Percentiles rank a stretch among this genome's conserved stretches.
These are phyloP conservation scores for Aspergillus ostianus DNA, from an alignment of 495 filamentous ascomycete genomes.

Conservation along the genomic window DNA sequence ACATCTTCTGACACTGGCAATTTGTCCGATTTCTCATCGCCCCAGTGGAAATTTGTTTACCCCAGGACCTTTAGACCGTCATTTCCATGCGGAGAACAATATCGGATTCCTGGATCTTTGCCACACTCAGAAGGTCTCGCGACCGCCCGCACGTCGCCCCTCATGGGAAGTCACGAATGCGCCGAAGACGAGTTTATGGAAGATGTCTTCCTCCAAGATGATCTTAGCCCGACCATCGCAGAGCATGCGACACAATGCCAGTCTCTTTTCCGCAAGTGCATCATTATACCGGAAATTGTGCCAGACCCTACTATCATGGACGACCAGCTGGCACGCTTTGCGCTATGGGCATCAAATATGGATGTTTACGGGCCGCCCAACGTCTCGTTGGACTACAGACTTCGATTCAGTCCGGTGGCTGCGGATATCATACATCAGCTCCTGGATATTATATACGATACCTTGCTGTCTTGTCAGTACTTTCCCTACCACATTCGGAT, in stretches of 20 bases:
- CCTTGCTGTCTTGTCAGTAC: constrained; percentile 27
- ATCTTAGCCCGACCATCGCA: constrained; percentile 31
- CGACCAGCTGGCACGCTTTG: constrained; percentile 33
- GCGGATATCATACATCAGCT: constrained; percentile 34
- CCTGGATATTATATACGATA: constrained; percentile 26
- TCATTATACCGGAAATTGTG: constrained; percentile 26
- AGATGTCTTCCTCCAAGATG: constrained; percentile 34
- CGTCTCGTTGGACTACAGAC: constrained; percentile 35
- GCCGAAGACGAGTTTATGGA: constrained; percentile 24
- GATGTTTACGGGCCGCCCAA: constrained; percentile 33
- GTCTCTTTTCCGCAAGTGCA: constrained; percentile 24
- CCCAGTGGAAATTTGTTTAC: neutral
- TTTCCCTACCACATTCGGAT: constrained; percentile 7
- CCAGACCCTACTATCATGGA: constrained; percentile 33
- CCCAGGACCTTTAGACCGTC: constrained; percentile 7
- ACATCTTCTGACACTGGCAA: neutral
- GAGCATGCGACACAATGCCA: constrained; percentile 30
- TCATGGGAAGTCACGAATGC: constrained; percentile 21
- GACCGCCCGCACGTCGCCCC: constrained; percentile 7
- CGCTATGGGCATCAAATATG: constrained; percentile 34
- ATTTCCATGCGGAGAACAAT: constrained; percentile 7
- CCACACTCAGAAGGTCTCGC: constrained; percentile 13
- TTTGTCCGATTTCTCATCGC: constrained; percentile 3
- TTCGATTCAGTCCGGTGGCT: constrained; percentile 30
- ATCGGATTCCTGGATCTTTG: constrained; percentile 14